Percentiles rank a stretch among this genome's conserved stretches.
Conservation (phyloP, 129 eudicot species). For the Sambucus nigra region DNA sequence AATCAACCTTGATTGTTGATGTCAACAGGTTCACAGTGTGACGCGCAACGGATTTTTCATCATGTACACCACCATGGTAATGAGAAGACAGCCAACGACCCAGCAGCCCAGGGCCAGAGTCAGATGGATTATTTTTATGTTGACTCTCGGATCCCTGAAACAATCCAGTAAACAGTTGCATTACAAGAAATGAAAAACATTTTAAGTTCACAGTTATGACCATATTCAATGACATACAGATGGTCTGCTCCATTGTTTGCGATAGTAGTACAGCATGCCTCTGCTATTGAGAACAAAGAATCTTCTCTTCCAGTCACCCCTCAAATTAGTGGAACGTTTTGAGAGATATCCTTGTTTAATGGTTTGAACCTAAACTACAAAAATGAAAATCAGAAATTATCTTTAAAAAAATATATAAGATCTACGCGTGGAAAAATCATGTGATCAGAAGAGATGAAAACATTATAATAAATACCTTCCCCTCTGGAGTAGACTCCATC, state of each 20-base stretch:
- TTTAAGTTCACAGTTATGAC: neutral
- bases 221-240: constrained; percentile 39
- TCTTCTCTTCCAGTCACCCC: constrained; percentile 98
- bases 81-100: constrained; percentile 95
- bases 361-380: constrained; percentile 92
- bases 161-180: neutral
- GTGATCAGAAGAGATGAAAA: neutral
- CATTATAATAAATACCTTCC: constrained; percentile 54
- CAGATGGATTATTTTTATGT: constrained; percentile 33
- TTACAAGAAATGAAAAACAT: neutral
- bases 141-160: constrained; percentile 41
- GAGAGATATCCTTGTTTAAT: constrained; percentile 91
- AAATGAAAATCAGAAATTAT: constrained; percentile 13
- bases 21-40: constrained; percentile 92
- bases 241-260: constrained; percentile 59
- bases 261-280: constrained; percentile 92
- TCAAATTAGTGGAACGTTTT: constrained; percentile 84
- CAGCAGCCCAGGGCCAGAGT: constrained; percentile 71
- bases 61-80: constrained; percentile 79
- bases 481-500: constrained; percentile 76
- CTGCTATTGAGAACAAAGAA: constrained; percentile 94
- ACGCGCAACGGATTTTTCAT: constrained; percentile 75
- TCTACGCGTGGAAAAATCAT: too few species aligned
- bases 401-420: neutral
- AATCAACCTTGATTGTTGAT: constrained; percentile 82